Conservation (phyloP, 1,139 yeast species). For the Suhomyces coccinellae region DNA sequence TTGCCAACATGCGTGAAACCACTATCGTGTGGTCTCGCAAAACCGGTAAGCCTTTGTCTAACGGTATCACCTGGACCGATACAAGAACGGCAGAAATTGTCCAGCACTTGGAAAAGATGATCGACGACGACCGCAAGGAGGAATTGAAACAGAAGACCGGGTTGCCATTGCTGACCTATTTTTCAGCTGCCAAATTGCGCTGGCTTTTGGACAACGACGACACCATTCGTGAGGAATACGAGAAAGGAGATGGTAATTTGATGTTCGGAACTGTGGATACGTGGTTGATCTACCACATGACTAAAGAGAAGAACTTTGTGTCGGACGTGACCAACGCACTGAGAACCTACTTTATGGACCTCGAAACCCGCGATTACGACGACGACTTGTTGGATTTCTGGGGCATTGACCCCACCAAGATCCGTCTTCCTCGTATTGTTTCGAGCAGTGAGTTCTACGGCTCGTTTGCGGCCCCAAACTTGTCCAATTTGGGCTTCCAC, state of each 20-base stretch:
- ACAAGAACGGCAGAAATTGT: constrained; percentile 81
- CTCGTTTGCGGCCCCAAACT: constrained; percentile 59
- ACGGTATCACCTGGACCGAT: constrained; percentile 97
- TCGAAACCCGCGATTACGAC: constrained; percentile 75
- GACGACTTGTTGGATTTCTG: constrained; percentile 73
- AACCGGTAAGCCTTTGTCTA: constrained; percentile 80
- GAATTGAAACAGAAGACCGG: constrained; percentile 72
- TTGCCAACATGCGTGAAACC: constrained; percentile 96
- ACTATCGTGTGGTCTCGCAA: constrained; percentile 84
- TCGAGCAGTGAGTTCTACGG: constrained; percentile 84
- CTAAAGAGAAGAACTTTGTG: constrained; percentile 68
- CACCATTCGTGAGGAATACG: constrained; percentile 68
- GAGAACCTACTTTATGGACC: constrained; percentile 87
- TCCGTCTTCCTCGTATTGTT: constrained; percentile 75
- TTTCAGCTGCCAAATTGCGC: constrained; percentile 85
- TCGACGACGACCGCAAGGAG: constrained; percentile 59
- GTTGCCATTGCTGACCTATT: constrained; percentile 85
- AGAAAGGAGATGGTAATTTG: constrained; percentile 66
- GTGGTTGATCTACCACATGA: constrained; percentile 87
- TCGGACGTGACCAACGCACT: constrained; percentile 93
- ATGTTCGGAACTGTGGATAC: constrained; percentile 95
- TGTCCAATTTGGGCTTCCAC: constrained; percentile 51
- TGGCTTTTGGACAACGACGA: constrained; percentile 87
- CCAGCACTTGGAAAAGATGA: constrained; percentile 57
- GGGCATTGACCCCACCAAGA: constrained; percentile 70